Base-by-base conservation (phyloP, 2,329 filamentous ascomycete genomes). In the Sporothrix luriei region DNA sequence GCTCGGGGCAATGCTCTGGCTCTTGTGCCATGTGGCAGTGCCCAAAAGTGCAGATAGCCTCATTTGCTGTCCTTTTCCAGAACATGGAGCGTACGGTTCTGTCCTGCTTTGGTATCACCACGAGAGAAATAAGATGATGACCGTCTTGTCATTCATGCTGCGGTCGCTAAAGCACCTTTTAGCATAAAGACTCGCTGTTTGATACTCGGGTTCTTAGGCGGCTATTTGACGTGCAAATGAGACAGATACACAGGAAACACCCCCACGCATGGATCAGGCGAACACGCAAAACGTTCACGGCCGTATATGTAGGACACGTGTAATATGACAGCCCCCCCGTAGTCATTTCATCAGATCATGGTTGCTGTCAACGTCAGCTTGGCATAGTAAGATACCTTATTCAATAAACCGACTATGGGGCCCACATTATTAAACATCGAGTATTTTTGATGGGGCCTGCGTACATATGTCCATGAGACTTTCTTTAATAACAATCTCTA, bases 11-110 rank as follows among this genome's bases (percentile, higher is more conserved):
- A 14, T 21, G 29, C 33, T 5, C 33, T 33, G 33, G 40, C 59
- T 48, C 26, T 62, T 48, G 59, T 62, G 40, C 59, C 59, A 48
- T 62, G 59, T 48, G 59, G 55, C 55, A 61, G 24, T 61, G 16
- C 33, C n/a, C n/a, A 61, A 24, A 6, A 3, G n/a, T 21, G 55
- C 33, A 43, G 33, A 61, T 11, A 61, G 55, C 55, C 33, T 40
- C 16, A 7, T 19, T 21, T 59, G n/a, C n/a, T 29, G 51, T 10
- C 21, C 19, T 51, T 51, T 19, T 21, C 33, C 33, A 33, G 33
- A 33, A 33, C 33, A 33, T 1, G 9, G 4, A 1, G 9, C 33
- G 33, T 33, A 6, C 33, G 33, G 33, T 33, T 33, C 33, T 33
- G 33, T 33, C 33, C 7, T 33, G 33, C 33, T 33, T 33, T 33